Evolutionary conservation across 2,329 filamentous ascomycete species (phyloP), one percentile per base, ranked within the genome.

Genomic region (Pseudomassariella vexata): DNA sequence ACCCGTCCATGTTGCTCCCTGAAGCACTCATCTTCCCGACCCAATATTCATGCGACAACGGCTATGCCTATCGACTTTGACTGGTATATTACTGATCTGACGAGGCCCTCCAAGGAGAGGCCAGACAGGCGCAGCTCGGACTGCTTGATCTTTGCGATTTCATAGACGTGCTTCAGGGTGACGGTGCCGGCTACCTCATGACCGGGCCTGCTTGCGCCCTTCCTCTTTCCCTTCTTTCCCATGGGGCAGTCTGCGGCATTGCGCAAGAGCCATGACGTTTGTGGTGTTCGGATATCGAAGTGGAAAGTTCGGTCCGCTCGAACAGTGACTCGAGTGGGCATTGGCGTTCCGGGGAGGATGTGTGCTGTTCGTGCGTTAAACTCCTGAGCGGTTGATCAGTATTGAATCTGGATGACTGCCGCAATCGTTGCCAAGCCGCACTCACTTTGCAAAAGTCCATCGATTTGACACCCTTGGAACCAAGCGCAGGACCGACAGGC

Each of bases 391-490:
- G 19, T 9, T 41, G 23, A 34, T 34, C 28, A 46, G 41, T 36
- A 42, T 41, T 38, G 26, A 24, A 12, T 14, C 23, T n/a, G 11
- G 17, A 32, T 22, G 18, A n/a, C 14, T 11, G 18, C 18, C 8
- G 22, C 11, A 28, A 32, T 12, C 19, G 21, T 18, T 12, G 12
- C 19, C 10, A 24, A 3, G 26, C 12, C 10, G 19, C 17, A 22
- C 43, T 34, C 21, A 94, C 90, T 75, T 96, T 96, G 79, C 92
- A 96, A 60, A 96, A 98, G 65, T 98, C 92, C 82, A 98, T 98
- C 37, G 85, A 94, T 70, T 98, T 98, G 41, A 98, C 85, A 70
- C 92, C 92, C 70, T 95, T 96, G 60, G 82, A 90, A 65, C 92
- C 92, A 45, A 98, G 75, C 33, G 92, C 92, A 37, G 92, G 92